Conservation (phyloP, 768 basidiomycete genomes). For the Aureoboletus auriporus region DNA sequence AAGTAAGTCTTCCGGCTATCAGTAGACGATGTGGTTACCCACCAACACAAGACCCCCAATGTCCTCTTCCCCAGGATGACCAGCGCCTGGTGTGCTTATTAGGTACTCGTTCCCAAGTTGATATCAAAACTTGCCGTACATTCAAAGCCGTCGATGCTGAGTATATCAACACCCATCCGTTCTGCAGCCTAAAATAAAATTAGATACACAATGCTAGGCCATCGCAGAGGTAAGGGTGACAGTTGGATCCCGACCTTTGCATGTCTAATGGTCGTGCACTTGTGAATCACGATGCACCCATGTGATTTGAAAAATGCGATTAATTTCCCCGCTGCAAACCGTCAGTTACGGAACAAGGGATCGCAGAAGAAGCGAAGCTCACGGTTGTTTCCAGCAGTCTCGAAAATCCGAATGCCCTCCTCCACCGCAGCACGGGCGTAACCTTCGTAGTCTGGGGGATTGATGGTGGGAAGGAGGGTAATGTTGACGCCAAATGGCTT, state of each 20-base stretch:
- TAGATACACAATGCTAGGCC: background rate
- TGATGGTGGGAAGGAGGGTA: conserved; percentile 84
- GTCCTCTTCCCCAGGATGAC: conserved; percentile 93
- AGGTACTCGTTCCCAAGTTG: background rate
- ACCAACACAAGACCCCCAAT: conserved; percentile 86
- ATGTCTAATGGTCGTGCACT: conserved; percentile 84
- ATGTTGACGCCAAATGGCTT: conserved; percentile 86
- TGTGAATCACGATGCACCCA: conserved; percentile 80
- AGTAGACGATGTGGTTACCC: background rate
- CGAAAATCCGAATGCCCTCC: conserved; percentile 85
- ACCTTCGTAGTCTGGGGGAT: conserved; percentile 86
- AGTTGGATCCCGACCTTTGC: conserved; percentile 53
- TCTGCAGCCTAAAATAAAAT: conserved; percentile 48
- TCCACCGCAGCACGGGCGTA: conserved; percentile 80
- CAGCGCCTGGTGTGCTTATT: conserved; percentile 53
- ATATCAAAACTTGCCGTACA: conserved; percentile 42
- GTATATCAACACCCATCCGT: conserved; percentile 75
- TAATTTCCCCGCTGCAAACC: conserved; percentile 58
- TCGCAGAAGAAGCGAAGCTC: conserved; percentile 21
- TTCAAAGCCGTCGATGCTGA: conserved; percentile 91
- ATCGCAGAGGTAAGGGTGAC: conserved; percentile 23
- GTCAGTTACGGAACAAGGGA: background rate
- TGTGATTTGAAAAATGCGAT: conserved; percentile 81
- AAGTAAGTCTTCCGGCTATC: background rate
- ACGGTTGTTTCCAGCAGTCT: conserved; percentile 94